Conservation (phyloP, 805 yeast genomes). For the Suhomyces sp. region DNA sequence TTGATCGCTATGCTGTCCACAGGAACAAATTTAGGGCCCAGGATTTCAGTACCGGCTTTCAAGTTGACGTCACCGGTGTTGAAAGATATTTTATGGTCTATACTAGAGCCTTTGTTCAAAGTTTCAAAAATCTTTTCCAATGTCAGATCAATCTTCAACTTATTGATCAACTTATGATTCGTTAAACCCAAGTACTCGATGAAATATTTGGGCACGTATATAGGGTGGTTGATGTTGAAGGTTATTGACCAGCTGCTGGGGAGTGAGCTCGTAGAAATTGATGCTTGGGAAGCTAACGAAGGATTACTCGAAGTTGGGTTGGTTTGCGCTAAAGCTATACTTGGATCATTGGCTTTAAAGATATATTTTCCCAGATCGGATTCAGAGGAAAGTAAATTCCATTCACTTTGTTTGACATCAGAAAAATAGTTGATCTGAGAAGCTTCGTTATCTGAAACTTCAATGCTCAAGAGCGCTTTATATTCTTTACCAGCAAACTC, state of each 20-base stretch:
- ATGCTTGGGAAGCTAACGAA: neutral
- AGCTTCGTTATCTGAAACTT: conserved; percentile 5
- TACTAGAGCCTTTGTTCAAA: conserved; percentile 8
- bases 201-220: conserved; percentile 26
- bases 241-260: conserved; percentile 23
- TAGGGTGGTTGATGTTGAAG: conserved; percentile 23
- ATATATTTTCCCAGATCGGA: conserved; percentile 12
- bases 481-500: conserved; percentile 17
- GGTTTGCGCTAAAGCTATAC: neutral
- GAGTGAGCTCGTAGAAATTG: neutral
- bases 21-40: conserved; percentile 19
- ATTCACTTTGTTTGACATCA: conserved; percentile 17
- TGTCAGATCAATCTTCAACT: neutral
- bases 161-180: conserved; percentile 1
- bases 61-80: neutral
- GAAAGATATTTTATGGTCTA: conserved; percentile 3
- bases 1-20: conserved; percentile 22
- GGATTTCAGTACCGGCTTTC: conserved; percentile 5
- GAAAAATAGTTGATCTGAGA: conserved; percentile 19
- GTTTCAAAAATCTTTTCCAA: neutral
- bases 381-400: conserved; percentile 13
- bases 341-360: conserved; percentile 14
- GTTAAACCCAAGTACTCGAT: conserved; percentile 30
- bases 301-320: neutral
- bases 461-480: conserved; percentile 21